These are phyloP conservation scores for Botrytis cinerea DNA, from an alignment of 2,329 filamentous ascomycete genomes.

Conservation along the genomic window DNA sequence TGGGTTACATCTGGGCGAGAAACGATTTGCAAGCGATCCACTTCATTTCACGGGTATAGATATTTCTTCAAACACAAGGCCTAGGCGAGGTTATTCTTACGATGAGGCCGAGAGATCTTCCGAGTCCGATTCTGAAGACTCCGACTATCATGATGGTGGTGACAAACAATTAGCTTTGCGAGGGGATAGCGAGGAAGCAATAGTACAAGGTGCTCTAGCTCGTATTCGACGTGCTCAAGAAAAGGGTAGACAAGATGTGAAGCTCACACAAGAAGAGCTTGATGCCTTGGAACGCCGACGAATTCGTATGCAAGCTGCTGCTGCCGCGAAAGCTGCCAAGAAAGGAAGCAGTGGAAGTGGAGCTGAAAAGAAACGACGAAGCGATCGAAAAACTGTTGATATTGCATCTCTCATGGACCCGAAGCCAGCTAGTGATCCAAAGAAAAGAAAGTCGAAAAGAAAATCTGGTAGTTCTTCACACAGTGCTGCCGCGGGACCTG, in stretches of 20 bases:
- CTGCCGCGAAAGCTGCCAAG: slow-evolving; percentile 33
- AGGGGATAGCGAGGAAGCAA: slow-evolving; percentile 66
- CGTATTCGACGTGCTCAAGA: slow-evolving; percentile 78
- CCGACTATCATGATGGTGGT: slow-evolving; percentile 54
- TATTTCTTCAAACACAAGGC: slow-evolving; percentile 46
- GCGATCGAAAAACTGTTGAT: slow-evolving; percentile 33
- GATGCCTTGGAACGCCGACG: slow-evolving; percentile 72
- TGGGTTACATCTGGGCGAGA: slow-evolving; percentile 51
- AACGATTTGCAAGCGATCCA: slow-evolving; percentile 60
- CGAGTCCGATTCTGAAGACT: slow-evolving; percentile 41
- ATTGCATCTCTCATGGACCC: slow-evolving; percentile 36
- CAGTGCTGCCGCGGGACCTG: slow-evolving; percentile 42
- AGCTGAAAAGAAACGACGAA: slow-evolving; percentile 36
- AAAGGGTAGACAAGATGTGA: slow-evolving; percentile 76
- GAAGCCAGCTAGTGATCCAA: slow-evolving; percentile 29
- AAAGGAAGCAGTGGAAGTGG: slow-evolving; percentile 35
- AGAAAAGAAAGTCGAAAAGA: slow-evolving; percentile 39
- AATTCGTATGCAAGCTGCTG: slow-evolving; percentile 52
- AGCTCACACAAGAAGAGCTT: slow-evolving; percentile 76
- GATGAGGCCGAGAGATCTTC: slow-evolving; percentile 50
- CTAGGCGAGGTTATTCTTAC: slow-evolving; percentile 38
- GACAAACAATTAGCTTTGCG: slow-evolving; percentile 56
- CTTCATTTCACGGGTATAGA: slow-evolving; percentile 63
- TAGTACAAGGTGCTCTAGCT: slow-evolving; percentile 76
- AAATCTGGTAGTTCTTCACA: slow-evolving; percentile 37